Base-by-base conservation (phyloP, 2,329 filamentous ascomycete genomes). In the Fusarium sp. region DNA sequence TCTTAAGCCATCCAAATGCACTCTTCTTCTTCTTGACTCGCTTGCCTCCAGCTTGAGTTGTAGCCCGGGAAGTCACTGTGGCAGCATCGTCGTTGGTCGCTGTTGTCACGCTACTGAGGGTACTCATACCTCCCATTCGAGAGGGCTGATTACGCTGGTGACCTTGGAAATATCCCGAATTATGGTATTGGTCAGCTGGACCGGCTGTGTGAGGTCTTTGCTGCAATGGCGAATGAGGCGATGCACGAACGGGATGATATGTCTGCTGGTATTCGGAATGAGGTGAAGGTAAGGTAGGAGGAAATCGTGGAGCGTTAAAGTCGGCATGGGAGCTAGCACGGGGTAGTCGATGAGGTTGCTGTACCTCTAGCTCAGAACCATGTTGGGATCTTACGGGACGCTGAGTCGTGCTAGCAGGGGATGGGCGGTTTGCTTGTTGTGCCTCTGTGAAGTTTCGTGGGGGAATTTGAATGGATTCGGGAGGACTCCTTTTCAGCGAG, bases 1-100 rank as follows among this genome's bases (percentile, higher is more conserved):
- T 91, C 78, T 90, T 91, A 59, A 91, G 78, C 89, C 89, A 91
- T 4, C 88, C 89, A 74, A 91, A 90, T 2, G 88, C 87, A 72
- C 89, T 90, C 68, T 87, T 85, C 82, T 91, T 91, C 82, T 90
- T 91, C 78, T 90, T 90, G 8, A 90, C 75, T 40, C 84, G 80
- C 58, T 82, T 82, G 25, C 79, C 77, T 20, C 75, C 77, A 3
- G 78, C 75, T 24, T 75, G 72, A 44, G 71, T 73, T 18, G 67
- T 76, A n/a, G 70, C 74, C 56, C 57, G 74, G 67, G 68, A 76
- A 18, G 72, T 72, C 11, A 73, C 70, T 12, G 76, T 75, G 13
- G 71, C 70, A n/a, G 76, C 70, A 2, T 81, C 80, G 43, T 84
- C 80, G 24, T 81, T 78, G 2, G 82, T 84, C 51, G 84, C 80